Conservation (phyloP, 768 basidiomycete genomes). For the Russula sp. region DNA sequence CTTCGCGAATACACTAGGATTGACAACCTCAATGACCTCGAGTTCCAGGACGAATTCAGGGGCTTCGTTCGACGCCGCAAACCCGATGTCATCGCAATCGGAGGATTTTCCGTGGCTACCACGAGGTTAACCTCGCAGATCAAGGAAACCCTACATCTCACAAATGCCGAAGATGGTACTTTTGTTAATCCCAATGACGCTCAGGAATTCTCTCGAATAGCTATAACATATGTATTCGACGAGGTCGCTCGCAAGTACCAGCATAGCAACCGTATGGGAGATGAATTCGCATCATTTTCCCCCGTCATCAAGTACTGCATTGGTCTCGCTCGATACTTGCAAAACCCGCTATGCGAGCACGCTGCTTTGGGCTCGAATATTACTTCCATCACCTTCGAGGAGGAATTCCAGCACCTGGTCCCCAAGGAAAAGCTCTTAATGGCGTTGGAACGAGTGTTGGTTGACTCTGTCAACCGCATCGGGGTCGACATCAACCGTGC, state of each 20-base stretch:
- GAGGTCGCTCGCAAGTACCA: slow-evolving; percentile 94
- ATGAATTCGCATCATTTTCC: slow-evolving; percentile 78
- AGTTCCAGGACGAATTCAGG: slow-evolving; percentile 67
- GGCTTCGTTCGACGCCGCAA: slow-evolving; percentile 79
- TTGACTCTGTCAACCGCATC: slow-evolving; percentile 87
- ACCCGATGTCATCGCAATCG: slow-evolving; percentile 86
- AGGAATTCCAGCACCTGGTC: slow-evolving; percentile 82
- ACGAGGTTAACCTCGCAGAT: slow-evolving; percentile 62
- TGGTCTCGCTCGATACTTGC: slow-evolving; percentile 87
- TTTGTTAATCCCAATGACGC: slow-evolving; percentile 21
- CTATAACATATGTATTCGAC: slow-evolving; percentile 82
- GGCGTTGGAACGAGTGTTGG: slow-evolving; percentile 81
- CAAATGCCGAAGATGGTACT: slow-evolving; percentile 9
- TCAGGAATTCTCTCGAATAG: slow-evolving; percentile 52
- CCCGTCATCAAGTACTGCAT: slow-evolving; percentile 87
- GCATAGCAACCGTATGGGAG: slow-evolving; percentile 78
- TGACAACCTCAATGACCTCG: slow-evolving; percentile 76
- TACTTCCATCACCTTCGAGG: slow-evolving; percentile 75
- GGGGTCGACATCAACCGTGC: slow-evolving; percentile 97
- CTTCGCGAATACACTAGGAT: slow-evolving; percentile 87
- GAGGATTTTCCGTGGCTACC: slow-evolving; percentile 84
- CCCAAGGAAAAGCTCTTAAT: slow-evolving; percentile 78
- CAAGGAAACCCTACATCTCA: slow-evolving; percentile 50
- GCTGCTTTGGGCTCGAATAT: slow-evolving; percentile 86
- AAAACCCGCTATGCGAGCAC: slow-evolving; percentile 93